These are phyloP conservation scores for Rhododendron simsii DNA, from an alignment of 148 eudicot genomes.

Conservation along the genomic window DNA sequence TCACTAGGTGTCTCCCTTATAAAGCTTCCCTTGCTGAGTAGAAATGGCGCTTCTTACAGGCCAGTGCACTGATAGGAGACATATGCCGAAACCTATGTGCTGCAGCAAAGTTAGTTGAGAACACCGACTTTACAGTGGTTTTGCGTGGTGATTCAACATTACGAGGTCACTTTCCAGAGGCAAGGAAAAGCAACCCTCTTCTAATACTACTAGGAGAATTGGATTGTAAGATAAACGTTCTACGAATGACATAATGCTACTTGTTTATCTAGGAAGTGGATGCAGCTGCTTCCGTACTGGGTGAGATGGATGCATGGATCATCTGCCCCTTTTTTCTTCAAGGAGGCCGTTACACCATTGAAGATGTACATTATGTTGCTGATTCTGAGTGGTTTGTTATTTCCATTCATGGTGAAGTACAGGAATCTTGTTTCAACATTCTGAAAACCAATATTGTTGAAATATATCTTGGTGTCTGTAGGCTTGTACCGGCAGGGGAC, in stretches of 20 bases:
- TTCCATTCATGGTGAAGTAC: neutral
- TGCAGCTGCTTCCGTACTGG: constrained; percentile 89
- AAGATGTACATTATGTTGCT: constrained; percentile 90
- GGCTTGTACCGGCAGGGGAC: constrained; percentile 98
- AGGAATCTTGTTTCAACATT: neutral
- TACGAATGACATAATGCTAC: constrained; percentile 14
- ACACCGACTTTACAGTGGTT: constrained; percentile 73
- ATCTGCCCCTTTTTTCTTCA: constrained; percentile 99
- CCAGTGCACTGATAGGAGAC: constrained; percentile 63
- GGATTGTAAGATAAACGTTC: constrained; percentile 5
- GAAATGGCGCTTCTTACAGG: constrained; percentile 46
- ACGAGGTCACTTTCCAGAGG: constrained; percentile 99
- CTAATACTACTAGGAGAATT: neutral
- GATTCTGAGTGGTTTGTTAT: constrained; percentile 66
- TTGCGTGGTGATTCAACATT: constrained; percentile 96
- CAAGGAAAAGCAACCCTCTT: constrained; percentile 23
- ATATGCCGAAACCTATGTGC: constrained; percentile 65
- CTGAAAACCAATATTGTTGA: neutral
- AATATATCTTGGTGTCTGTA: constrained; percentile 20
- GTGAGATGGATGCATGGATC: constrained; percentile 92
- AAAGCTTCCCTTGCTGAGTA: neutral
- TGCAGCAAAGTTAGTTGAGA: constrained; percentile 64
- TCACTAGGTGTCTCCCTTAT: constrained; percentile 1
- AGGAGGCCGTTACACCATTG: constrained; percentile 95
- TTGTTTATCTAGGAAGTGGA: constrained; percentile 67